Evolutionary conservation across 1,284 basidiomycete species (phyloP), one percentile per base, ranked within the genome.

Genomic region (Sporisorium scitamineum): DNA sequence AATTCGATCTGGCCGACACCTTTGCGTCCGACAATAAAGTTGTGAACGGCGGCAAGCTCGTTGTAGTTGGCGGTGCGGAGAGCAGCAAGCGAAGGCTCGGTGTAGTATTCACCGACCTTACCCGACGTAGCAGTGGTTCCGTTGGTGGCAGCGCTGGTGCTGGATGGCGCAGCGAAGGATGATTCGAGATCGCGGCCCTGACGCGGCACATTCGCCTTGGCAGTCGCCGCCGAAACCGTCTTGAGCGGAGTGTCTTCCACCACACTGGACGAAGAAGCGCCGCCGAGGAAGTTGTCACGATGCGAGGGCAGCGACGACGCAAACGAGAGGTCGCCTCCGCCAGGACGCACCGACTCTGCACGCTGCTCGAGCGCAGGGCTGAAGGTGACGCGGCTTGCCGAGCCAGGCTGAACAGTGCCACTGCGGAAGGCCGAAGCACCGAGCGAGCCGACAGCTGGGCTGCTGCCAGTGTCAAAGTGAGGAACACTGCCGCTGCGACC

Each of bases 1-100:
- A 97, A 99, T 47, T 90, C 90, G 78, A 99, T 92, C 85, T 94
- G 90, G 52, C 97, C 96, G 80, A 91, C 97, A 48, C 95, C 95
- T 63, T 92, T 90, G 34, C 97, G 91, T 10, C 95, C 94, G 44
- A 97, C 94, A 27, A 92, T 89, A 77, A 99, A 91, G 81, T 91
- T 90, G 50, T 85, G 80, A 1, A 90, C 86, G 54, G 90, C 86
- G 80, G 91, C 91, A 20, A 99, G 88, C 78, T 94, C 90, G 34
- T 76, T 69, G 66, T 71, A 76, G 29, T 72, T 70, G 68, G 76
- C 72, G 39, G 73, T 71, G 45, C 81, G 77, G 22, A 85, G 70
- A 32, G 64, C 78, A 27, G 70, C 34, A 2, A 84, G 70, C 29
- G 78, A 57, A 14, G 84, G 84, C 57, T 76, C 71, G 18, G 71